A percentile compares a stretch with the other conserved stretches of the same genome.
Conservation (phyloP, 352 stramenopile species). For the Pythium graminicola region DNA sequence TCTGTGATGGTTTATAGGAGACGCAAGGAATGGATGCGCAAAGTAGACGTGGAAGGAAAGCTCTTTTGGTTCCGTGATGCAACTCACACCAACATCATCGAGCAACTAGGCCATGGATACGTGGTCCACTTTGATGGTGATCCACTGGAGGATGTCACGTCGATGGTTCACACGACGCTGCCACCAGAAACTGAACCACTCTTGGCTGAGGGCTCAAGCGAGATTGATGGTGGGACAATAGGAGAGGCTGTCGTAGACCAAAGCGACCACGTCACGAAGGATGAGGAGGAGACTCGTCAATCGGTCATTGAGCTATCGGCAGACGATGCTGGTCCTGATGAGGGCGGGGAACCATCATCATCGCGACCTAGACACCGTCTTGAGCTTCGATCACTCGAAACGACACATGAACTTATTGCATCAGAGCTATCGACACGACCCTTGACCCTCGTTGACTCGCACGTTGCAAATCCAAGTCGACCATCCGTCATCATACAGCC, state of each 20-base stretch:
- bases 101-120: slow-evolving; percentile 10
- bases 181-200: no score
- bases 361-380: not conserved
- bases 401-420: not conserved
- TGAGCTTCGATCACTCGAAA: not conserved
- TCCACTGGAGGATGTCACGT: not conserved
- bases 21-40: slow-evolving; percentile 26
- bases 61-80: slow-evolving; percentile 21
- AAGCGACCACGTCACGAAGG: no score
- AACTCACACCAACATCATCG: not conserved
- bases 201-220: no score
- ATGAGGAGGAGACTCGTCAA: no score
- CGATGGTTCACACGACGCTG: not conserved
- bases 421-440: not conserved
- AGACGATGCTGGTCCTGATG: no score
- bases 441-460: not conserved
- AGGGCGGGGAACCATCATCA: not conserved
- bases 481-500: not conserved
- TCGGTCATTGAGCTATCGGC: no score
- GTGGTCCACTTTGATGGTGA: slow-evolving; percentile 8
- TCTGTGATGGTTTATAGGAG: no score
- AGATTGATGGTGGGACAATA: no score
- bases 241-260: no score
- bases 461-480: not conserved
- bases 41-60: slow-evolving; percentile 21